Evolutionary conservation across 352 stramenopile species (phyloP).

Genomic region (Phytophthora chlamydospora): DNA sequence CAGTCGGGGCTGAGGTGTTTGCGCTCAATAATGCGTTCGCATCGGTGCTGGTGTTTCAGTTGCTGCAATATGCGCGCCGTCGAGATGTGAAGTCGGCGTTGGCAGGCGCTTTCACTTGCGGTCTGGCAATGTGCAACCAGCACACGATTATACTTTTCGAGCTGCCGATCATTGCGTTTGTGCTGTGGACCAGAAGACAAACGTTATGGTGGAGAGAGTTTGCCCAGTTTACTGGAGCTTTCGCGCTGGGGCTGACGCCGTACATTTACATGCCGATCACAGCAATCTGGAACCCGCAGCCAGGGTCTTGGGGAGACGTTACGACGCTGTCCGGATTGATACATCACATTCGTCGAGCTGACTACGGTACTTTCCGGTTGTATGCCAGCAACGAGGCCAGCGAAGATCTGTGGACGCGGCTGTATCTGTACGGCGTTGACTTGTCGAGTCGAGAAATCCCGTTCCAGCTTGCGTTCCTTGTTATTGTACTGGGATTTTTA

Average conservation of each 20-base stretch:
- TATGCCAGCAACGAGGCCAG: slow-evolving; percentile 79
- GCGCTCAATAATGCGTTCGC: slow-evolving; percentile 96
- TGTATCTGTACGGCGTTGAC: slow-evolving; percentile 78
- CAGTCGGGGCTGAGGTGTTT: slow-evolving; percentile 95
- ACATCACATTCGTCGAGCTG: slow-evolving; percentile 90
- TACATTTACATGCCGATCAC: slow-evolving; percentile 91
- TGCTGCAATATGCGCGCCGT: slow-evolving; percentile 53
- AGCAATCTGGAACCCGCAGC: slow-evolving; percentile 65
- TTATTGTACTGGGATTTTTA: slow-evolving; percentile 39
- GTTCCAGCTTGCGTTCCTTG: slow-evolving; percentile 49
- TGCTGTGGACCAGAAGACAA: slow-evolving; percentile 58
- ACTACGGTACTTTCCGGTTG: slow-evolving; percentile 95
- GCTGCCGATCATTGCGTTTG: slow-evolving; percentile 83
- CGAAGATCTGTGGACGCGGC: slow-evolving; percentile 75
- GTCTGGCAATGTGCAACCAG: slow-evolving; percentile 95
- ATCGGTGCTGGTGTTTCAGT: slow-evolving; percentile 73
- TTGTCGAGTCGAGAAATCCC: slow-evolving; percentile 60
- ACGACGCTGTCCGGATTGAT: slow-evolving; percentile 85
- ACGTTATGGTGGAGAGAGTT: slow-evolving; percentile 50
- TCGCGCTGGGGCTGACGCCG: slow-evolving; percentile 79
- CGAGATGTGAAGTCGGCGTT: slow-evolving; percentile 34
- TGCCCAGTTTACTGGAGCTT: slow-evolving; percentile 46
- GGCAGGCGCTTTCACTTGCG: slow-evolving; percentile 88
- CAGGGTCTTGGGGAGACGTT: slow-evolving; percentile 94
- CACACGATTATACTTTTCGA: slow-evolving; percentile 96